These are phyloP conservation scores for Graphiopsis chlorocephala DNA, from an alignment of 2,329 filamentous ascomycete species.

Conservation along the genomic window DNA sequence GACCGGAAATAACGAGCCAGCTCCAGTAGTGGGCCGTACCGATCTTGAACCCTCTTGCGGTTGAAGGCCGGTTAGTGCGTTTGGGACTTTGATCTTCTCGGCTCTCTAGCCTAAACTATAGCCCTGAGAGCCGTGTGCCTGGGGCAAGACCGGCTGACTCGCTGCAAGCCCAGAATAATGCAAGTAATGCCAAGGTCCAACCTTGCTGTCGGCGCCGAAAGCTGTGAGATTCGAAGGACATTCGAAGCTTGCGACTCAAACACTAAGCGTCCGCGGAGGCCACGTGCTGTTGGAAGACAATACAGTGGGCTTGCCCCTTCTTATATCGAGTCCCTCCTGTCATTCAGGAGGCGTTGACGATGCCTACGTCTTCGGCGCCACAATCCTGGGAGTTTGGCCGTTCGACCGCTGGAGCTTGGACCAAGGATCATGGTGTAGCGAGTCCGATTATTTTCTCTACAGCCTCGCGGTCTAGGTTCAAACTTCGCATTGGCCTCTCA, in stretches of 20 bases:
- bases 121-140: background rate
- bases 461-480: too few relatives aligned
- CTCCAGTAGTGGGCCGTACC: background rate
- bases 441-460: background rate
- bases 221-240: background rate
- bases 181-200: conserved; percentile 2
- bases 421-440: background rate
- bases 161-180: background rate
- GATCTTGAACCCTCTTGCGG: conserved; percentile 11
- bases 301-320: background rate
- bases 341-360: background rate
- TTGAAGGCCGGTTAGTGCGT: conserved; percentile 2
- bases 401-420: background rate
- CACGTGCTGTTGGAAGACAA: background rate
- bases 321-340: background rate
- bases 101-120: background rate
- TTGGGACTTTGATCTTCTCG: background rate
- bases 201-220: background rate
- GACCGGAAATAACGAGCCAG: background rate
- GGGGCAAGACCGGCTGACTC: background rate
- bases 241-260: background rate
- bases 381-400: background rate
- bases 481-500: too few relatives aligned
- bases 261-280: background rate
- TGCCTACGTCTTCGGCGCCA: background rate